Base-by-base conservation (phyloP, 2,329 filamentous ascomycete genomes). In the Knoxdaviesia capensis region DNA sequence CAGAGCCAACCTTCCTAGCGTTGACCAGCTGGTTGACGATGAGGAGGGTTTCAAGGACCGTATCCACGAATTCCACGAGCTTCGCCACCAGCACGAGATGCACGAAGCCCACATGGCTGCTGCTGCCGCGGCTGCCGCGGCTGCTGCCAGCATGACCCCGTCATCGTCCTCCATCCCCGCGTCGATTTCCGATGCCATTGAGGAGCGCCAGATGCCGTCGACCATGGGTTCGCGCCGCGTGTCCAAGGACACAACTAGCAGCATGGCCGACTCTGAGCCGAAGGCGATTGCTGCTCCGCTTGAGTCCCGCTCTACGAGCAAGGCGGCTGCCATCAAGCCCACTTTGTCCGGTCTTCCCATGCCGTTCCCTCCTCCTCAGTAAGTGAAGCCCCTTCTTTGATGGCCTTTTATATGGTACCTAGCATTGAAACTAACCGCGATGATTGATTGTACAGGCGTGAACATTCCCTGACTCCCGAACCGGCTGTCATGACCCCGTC, bases 61-160 rank as follows among this genome's bases (percentile, higher is more conserved):
- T 38, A 66, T 94, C 20, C 74, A 81, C 49, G 80, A 94, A 54
- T 94, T 94, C 54, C 75, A 92, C 51, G 73, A 80, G 31, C 62
- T 90, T 40, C 73, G 82, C 50, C 71, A 78, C n/a, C 73, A 82
- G 53, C 72, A 79, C 45, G 83, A 87, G 44, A 64, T 68, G 10
- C 63, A 68, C 41, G 34, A 35, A 8, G 34, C 34, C 34, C 7
- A 35, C 20, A 20, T 69, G 49, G 65, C 64, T 36, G 63, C 63
- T 35, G 63, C 61, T 7, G 62, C 59, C 6, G 58, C 58, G 5
- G 54, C 52, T 7, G 51, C 50, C 30, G 66, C 76, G 42, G 71
- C 71, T 9, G 64, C 66, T 6, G 63, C 20, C 20, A 20, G 20
- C 20, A 20, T 20, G 2, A 20, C 20, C 3, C 20, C 20, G 20